Evolutionary conservation across 257 asterid species (phyloP).

Genomic region (Vinca minor): DNA sequence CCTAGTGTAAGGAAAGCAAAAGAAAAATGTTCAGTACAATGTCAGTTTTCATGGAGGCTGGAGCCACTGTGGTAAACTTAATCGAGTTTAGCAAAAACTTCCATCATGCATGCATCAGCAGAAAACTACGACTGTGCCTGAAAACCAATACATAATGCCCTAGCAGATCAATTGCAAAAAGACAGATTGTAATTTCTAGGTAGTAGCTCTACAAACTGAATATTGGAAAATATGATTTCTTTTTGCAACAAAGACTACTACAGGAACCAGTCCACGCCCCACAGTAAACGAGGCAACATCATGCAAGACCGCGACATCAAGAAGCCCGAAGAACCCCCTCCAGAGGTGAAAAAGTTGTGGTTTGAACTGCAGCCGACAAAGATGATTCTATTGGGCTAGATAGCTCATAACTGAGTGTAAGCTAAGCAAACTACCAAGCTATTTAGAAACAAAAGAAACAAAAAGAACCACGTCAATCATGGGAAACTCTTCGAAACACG

Average conservation of each 20-base stretch:
- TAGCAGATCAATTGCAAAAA: background rate
- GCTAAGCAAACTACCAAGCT: background rate
- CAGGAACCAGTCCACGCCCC: too few species aligned
- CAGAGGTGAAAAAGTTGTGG: too few species aligned
- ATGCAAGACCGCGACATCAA: too few species aligned
- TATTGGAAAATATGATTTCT: too few species aligned
- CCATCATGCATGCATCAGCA: too few species aligned
- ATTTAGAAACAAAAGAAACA: too few species aligned
- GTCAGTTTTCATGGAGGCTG: background rate
- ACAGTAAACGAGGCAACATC: too few species aligned
- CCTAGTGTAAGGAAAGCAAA: background rate
- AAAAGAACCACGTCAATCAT: too few species aligned
- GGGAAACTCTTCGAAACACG: too few species aligned
- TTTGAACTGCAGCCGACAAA: slow-evolving; percentile 3
- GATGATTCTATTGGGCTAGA: background rate
- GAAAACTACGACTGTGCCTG: background rate
- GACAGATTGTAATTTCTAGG: background rate
- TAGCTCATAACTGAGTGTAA: background rate
- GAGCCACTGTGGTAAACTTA: background rate
- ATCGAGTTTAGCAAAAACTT: background rate
- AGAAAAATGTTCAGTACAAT: background rate
- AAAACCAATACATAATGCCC: background rate
- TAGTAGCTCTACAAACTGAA: too few species aligned
- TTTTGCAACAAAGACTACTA: too few species aligned
- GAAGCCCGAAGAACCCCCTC: too few species aligned